These are phyloP conservation scores for Lasiosphaeriaceae sp. DNA, from an alignment of 495 filamentous ascomycete species.

Conservation along the genomic window DNA sequence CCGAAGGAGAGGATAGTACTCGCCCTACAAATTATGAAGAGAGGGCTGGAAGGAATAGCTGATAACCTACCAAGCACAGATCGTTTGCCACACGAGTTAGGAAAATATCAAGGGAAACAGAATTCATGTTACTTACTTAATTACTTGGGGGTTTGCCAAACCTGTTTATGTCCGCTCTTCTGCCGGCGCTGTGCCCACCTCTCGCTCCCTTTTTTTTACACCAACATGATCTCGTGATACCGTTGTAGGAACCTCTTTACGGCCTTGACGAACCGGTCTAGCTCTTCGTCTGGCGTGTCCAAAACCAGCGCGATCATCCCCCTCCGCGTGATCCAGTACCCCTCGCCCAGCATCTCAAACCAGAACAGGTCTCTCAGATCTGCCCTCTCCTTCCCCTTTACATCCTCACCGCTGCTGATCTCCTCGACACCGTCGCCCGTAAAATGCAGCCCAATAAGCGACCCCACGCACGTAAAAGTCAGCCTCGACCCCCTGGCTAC, in stretches of 20 bases:
- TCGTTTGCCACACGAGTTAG: too few species aligned
- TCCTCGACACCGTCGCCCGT: slow-evolving; percentile 18
- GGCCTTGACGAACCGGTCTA: slow-evolving; percentile 37
- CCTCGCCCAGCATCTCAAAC: slow-evolving; percentile 46
- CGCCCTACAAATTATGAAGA: too few species aligned
- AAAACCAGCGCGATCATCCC: slow-evolving; percentile 43
- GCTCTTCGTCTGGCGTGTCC: slow-evolving; percentile 34
- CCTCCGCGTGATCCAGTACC: slow-evolving; percentile 44
- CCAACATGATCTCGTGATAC: slow-evolving; percentile 18
- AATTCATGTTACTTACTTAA: too few species aligned
- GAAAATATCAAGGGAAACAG: too few species aligned
- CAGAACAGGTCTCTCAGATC: slow-evolving; percentile 45
- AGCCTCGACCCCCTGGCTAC: slow-evolving; percentile 32
- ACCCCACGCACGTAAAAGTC: slow-evolving; percentile 39
- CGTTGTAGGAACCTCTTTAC: slow-evolving; percentile 22
- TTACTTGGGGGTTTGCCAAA: too few species aligned
- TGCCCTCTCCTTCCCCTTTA: slow-evolving; percentile 19
- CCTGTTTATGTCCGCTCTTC: too few species aligned
- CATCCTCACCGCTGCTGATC: slow-evolving; percentile 21
- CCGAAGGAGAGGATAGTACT: too few species aligned
- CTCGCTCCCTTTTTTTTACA: not conserved
- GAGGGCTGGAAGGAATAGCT: too few species aligned
- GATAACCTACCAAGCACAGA: too few species aligned
- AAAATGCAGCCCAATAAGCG: slow-evolving; percentile 44
- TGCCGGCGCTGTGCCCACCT: too few species aligned